Evolutionary conservation across 2,329 filamentous ascomycete species (phyloP), one percentile per base, ranked within the genome.

Genomic region (Alternaria panax): DNA sequence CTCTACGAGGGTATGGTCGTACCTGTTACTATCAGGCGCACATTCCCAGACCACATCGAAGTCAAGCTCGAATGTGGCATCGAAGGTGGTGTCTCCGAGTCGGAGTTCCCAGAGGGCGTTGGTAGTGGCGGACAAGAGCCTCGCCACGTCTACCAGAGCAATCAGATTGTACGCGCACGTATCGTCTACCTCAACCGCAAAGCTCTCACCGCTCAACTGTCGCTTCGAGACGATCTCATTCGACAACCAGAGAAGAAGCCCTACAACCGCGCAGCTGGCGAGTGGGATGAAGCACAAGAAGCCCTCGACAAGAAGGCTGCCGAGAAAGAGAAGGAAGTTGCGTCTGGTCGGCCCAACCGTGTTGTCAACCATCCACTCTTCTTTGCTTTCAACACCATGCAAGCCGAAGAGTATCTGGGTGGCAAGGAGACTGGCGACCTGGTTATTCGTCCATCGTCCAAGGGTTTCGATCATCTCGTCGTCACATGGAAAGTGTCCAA

Each of bases 341-440:
- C 87, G 11, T 92, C 92, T 18, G 93, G 92, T 14, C 92, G 95
- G 50, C 90, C 92, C 2, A 92, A 96, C 77, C 88, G 95, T 76
- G 95, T 99, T 60, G 95, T 99, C 82, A 99, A 99, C 79, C 95
- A 99, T 75, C 94, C 95, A 25, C 87, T 98, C 16, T 99, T 98
- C 86, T 91, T 90, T 69, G 90, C 93, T 0, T 98, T 96, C 85
- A 97, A 96, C 79, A 87, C 92, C 28, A 88, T 89, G 2, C 93
- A 98, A 79, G 95, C 95, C 1, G 92, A 98, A 79, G 92, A 98
- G 77, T 98, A 90, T 76, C 86, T 99, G 30, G 93, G 93, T 41
- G 92, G 91, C 14, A 92, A 96, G 76, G 87, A 90, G 51, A 85
- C 89, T 7, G 95, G 95, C 48, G 95, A 98, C 77, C 90, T 96